Percentiles rank a stretch among this genome's conserved stretches.
phyloP scores from a whole-genome alignment of 306 rosid genomes.

The Dalbergia cultrata region DNA sequence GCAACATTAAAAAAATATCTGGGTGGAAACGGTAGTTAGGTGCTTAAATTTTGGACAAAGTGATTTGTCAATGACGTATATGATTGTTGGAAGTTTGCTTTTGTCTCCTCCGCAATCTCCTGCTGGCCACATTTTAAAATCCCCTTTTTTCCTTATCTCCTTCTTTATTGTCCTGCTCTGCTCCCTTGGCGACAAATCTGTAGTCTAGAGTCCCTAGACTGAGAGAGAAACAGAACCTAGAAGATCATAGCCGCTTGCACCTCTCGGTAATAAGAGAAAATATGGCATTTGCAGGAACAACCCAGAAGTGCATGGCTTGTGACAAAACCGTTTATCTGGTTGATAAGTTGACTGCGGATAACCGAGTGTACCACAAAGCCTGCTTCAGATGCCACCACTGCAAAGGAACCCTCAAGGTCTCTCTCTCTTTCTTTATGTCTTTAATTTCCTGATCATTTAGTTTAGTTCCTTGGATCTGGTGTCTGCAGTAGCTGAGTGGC shows the following conservation, averaged over 20 bases:
- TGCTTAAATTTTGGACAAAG: conserved; percentile 65
- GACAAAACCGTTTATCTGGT: conserved; percentile 96
- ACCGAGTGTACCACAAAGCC: conserved; percentile 92
- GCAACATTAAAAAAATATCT: background rate
- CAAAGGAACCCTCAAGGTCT: conserved; percentile 98
- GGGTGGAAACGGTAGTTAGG: conserved; percentile 62
- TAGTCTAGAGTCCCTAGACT: background rate
- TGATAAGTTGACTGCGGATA: conserved; percentile 94
- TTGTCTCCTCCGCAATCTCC: conserved; percentile 60
- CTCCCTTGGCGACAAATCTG: conserved; percentile 19
- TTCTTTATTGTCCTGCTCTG: conserved; percentile 36
- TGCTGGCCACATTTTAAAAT: conserved; percentile 42
- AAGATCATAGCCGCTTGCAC: conserved; percentile 34
- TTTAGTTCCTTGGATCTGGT: conserved; percentile 42
- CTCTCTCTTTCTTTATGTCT: background rate
- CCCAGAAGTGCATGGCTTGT: conserved; percentile 99
- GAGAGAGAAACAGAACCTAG: too few species aligned
- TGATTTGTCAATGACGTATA: conserved; percentile 58
- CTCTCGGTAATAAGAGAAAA: conserved; percentile 6
- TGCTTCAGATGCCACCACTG: conserved; percentile 99
- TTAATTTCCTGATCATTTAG: background rate
- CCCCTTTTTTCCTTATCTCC: conserved; percentile 44
- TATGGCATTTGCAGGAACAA: conserved; percentile 99
- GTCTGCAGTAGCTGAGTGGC: conserved; percentile 11
- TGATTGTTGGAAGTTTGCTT: conserved; percentile 62